These are phyloP conservation scores for Calonectria hongkongensis DNA, from an alignment of 2,329 filamentous ascomycete species.

Conservation along the genomic window DNA sequence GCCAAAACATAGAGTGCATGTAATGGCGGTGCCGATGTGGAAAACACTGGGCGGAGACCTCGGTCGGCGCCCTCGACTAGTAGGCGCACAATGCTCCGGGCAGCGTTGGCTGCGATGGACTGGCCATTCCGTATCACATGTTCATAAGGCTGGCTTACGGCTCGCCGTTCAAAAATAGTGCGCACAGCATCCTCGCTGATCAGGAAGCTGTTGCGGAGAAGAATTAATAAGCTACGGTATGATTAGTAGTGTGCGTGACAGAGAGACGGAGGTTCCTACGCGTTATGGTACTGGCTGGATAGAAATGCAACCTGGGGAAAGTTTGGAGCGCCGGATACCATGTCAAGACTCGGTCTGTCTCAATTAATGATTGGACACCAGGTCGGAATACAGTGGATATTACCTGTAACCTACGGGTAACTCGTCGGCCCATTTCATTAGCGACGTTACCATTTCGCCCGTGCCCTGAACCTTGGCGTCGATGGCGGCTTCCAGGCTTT, in stretches of 20 bases:
- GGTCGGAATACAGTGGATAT: background rate
- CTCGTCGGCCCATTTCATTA: background rate
- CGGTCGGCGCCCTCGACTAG: background rate
- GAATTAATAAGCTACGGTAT: background rate
- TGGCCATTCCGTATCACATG: background rate
- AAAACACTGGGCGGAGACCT: background rate
- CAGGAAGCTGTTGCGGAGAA: conserved; percentile 4
- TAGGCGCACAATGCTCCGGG: background rate
- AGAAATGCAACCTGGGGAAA: background rate
- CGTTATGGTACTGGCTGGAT: background rate
- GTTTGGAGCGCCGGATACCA: background rate
- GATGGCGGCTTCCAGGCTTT: conserved; percentile 6
- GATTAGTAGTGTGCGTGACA: background rate
- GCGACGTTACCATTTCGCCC: background rate
- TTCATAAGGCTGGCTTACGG: background rate
- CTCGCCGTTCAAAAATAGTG: background rate
- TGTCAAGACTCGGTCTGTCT: background rate
- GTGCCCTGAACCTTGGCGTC: conserved; percentile 23
- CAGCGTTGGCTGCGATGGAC: background rate
- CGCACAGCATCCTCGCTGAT: background rate
- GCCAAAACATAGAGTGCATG: conserved; percentile 9
- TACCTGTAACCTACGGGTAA: background rate
- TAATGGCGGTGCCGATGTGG: background rate
- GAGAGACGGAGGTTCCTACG: background rate
- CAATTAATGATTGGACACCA: background rate